Conservation (phyloP, 805 yeast species). For the Candida quercuum region DNA sequence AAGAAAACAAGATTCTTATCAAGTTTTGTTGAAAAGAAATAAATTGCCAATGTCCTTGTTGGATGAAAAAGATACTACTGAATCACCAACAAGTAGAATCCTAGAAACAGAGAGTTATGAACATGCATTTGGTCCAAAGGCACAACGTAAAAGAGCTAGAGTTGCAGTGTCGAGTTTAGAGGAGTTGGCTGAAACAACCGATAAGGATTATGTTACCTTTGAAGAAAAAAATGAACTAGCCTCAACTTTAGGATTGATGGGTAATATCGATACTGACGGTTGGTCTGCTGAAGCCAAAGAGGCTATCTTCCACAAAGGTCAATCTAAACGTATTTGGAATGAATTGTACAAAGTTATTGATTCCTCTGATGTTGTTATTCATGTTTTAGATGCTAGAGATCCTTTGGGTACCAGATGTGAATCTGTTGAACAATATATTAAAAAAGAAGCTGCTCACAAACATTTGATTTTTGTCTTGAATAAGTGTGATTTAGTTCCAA, state of each 20-base stretch:
- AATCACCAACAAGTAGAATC: slow-evolving; percentile 73
- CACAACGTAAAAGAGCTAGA: slow-evolving; percentile 89
- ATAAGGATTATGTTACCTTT: slow-evolving; percentile 48
- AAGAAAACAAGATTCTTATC: slow-evolving; percentile 75
- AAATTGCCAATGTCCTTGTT: slow-evolving; percentile 92
- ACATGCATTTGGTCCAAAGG: slow-evolving; percentile 88
- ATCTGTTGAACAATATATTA: slow-evolving; percentile 87
- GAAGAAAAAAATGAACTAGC: slow-evolving; percentile 75
- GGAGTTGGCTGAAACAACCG: slow-evolving; percentile 63
- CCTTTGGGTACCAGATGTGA: slow-evolving; percentile 95
- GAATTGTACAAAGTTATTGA: slow-evolving; percentile 95
- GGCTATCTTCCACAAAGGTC: slow-evolving; percentile 94
- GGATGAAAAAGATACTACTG: slow-evolving; percentile 77
- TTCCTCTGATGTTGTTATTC: slow-evolving; percentile 95
- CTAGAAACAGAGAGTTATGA: slow-evolving; percentile 84
- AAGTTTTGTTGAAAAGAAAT: slow-evolving; percentile 81
- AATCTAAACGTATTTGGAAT: slow-evolving; percentile 97
- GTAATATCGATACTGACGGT: slow-evolving; percentile 61
- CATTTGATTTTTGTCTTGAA: slow-evolving; percentile 91
- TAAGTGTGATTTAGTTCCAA: slow-evolving; percentile 97
- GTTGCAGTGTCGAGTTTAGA: slow-evolving; percentile 71
- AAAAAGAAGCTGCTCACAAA: slow-evolving; percentile 93
- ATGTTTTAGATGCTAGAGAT: slow-evolving; percentile 95
- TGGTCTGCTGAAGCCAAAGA: slow-evolving; percentile 90
- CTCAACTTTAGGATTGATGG: slow-evolving; percentile 77